Base-by-base conservation (phyloP, 2,329 filamentous ascomycete species). In the Bertia moriformis region DNA sequence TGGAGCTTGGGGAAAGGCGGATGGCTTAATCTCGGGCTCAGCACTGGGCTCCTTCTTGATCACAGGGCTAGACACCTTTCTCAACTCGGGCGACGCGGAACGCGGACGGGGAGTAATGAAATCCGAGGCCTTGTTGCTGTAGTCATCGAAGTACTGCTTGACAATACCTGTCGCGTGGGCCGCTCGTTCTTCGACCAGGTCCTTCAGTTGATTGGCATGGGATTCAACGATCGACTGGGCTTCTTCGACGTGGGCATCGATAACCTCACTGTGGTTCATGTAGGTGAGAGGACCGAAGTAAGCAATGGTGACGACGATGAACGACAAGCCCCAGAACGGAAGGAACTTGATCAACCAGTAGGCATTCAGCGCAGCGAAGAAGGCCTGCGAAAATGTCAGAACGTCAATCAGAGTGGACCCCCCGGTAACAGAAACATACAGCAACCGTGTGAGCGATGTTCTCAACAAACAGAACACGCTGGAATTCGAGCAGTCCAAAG, bases 401-500 rank as follows among this genome's bases (percentile, higher is more conserved):
- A 35, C 17, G 24, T 10, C 10, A 29, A 29, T 10, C 24, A n/a
- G 10, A 35, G 12, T 35, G 10, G 10, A 35, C 12, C 15, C 17
- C 22, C 22, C 7, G n/a, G 22, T 27, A 27, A 27, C 22, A 27
- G 10, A 18, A 12, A 58, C 72, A 55, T 66, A 78, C 73, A 42
- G 63, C 65, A 52, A 72, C 55, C 13, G 74, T 78, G 43, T 67
- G 69, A 42, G 67, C 65, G 40, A 78, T 61, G 49, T 79, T 79
- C 63, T 80, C 75, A 20, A 71, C 74, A 48, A 78, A 80, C 42
- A 79, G 54, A 45, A 79, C 66, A 42, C 75, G 69, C 62, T 80
- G 75, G 52, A 74, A 72, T 53, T 80, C 75, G 45, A 80, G 77
- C 47, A 79, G 65, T 57, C 78, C 74, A 60, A 80, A 80, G 61